Evolutionary conservation across 805 yeast genomes (phyloP).

Genomic region (Myxozyma vanderwaltii): DNA sequence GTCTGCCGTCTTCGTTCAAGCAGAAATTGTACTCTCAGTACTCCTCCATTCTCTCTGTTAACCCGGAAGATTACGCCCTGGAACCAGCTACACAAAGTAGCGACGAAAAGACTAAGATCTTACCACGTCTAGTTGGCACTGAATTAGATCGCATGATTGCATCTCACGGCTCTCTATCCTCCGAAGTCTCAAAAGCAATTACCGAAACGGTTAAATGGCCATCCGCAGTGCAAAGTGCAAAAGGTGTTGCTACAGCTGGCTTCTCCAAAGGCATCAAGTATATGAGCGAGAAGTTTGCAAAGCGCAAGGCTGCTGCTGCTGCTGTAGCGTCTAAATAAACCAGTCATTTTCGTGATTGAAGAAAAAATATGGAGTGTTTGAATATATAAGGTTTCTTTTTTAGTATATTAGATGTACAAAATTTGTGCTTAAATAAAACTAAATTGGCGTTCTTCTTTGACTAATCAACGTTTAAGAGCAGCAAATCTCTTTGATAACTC

Average conservation of each 20-base stretch:
- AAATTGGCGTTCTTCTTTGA: not conserved
- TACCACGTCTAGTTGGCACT: slow-evolving; percentile 31
- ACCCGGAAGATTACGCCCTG: slow-evolving; percentile 5
- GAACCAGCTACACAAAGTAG: not conserved
- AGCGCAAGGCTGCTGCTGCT: slow-evolving; percentile 37
- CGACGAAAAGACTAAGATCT: not conserved
- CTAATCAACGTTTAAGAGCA: slow-evolving; percentile 53
- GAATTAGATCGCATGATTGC: slow-evolving; percentile 51
- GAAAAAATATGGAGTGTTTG: not conserved
- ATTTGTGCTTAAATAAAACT: not conserved
- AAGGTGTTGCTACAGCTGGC: slow-evolving; percentile 91
- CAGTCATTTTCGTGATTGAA: no score
- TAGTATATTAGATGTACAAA: not conserved
- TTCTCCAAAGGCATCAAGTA: slow-evolving; percentile 66
- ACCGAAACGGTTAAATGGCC: slow-evolving; percentile 63
- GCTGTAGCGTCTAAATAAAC: not conserved
- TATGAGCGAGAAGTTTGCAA: slow-evolving; percentile 68
- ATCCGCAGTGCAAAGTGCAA: slow-evolving; percentile 73
- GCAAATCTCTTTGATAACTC: slow-evolving; percentile 71
- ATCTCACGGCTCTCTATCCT: slow-evolving; percentile 45
- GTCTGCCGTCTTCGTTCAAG: slow-evolving; percentile 56
- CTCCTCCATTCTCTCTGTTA: slow-evolving; percentile 17
- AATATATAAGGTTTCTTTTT: no score
- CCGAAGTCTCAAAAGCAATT: slow-evolving; percentile 48
- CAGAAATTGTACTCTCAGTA: slow-evolving; percentile 43